Conservation (phyloP, 1,284 basidiomycete genomes). For the Malassezia nana region DNA sequence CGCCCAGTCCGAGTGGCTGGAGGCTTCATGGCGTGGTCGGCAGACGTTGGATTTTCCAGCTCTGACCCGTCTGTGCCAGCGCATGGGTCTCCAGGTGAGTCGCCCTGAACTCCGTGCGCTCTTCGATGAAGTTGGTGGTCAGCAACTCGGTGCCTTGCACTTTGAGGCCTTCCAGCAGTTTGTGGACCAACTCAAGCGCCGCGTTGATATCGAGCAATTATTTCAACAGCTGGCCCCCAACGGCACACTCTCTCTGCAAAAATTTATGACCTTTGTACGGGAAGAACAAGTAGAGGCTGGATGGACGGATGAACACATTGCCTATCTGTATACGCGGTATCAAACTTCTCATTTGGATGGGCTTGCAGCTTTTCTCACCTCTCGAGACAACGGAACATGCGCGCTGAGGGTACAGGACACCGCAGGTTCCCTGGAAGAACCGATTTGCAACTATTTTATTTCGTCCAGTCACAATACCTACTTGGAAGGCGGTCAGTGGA, state of each 20-base stretch:
- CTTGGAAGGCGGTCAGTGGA: conserved; percentile 82
- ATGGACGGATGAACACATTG: not conserved
- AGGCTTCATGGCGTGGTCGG: conserved; percentile 54
- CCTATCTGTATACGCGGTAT: conserved; percentile 11
- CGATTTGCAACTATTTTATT: conserved; percentile 79
- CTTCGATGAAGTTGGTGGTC: conserved; percentile 68
- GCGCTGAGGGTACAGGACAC: not conserved
- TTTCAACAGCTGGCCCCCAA: conserved; percentile 20
- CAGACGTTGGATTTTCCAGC: conserved; percentile 59
- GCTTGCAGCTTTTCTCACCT: conserved; percentile 36
- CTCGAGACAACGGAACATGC: conserved; percentile 32
- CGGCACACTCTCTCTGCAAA: not conserved
- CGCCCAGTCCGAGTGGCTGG: conserved; percentile 65
- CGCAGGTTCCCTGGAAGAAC: conserved; percentile 57
- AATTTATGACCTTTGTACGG: conserved; percentile 16
- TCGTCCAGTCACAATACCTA: conserved; percentile 97
- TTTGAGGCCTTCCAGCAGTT: conserved; percentile 75
- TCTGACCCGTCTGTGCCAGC: conserved; percentile 63
- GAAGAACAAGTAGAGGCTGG: conserved; percentile 29
- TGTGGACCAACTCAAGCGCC: conserved; percentile 69
- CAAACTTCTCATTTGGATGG: conserved; percentile 27
- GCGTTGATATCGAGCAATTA: conserved; percentile 64
- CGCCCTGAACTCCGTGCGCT: conserved; percentile 57
- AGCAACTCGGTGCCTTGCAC: conserved; percentile 62
- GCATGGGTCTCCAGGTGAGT: conserved; percentile 64